Conservation (phyloP, 192 early-diverging fungal species). For the Haplosporangium gracile region DNA sequence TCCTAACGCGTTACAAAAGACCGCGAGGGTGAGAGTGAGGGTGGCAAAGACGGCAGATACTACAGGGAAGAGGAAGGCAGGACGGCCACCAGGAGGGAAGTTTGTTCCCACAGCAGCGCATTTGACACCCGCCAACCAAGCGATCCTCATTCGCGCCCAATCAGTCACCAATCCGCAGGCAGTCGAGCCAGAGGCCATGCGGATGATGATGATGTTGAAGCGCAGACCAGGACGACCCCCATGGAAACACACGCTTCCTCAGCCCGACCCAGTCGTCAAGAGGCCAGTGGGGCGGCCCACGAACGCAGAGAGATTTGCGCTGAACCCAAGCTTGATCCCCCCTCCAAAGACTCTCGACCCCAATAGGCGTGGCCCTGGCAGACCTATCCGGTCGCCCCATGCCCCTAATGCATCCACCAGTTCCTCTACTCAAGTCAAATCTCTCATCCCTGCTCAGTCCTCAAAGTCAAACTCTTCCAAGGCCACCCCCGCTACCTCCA, state of each 20-base stretch:
- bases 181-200: background rate
- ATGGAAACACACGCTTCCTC: background rate
- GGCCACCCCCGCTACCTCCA: background rate
- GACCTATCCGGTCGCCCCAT: background rate
- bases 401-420: background rate
- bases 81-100: constrained; percentile 12
- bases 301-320: constrained; percentile 3
- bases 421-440: background rate
- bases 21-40: background rate
- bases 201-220: constrained; percentile 5
- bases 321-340: constrained; percentile 13
- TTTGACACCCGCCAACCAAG: constrained; percentile 15
- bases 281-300: constrained; percentile 23
- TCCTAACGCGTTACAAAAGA: background rate
- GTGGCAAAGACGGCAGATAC: constrained; percentile 4
- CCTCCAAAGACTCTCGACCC: background rate
- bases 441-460: background rate
- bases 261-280: constrained; percentile 11
- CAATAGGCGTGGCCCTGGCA: constrained; percentile 16
- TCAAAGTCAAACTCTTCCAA: constrained; percentile 10
- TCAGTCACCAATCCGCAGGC: constrained; percentile 5
- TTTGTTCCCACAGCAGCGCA: background rate
- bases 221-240: constrained; percentile 22
- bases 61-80: constrained; percentile 12
- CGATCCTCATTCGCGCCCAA: background rate